These are phyloP conservation scores for Ophiocordyceps australis DNA, from an alignment of 2,329 filamentous ascomycete genomes.

Conservation along the genomic window DNA sequence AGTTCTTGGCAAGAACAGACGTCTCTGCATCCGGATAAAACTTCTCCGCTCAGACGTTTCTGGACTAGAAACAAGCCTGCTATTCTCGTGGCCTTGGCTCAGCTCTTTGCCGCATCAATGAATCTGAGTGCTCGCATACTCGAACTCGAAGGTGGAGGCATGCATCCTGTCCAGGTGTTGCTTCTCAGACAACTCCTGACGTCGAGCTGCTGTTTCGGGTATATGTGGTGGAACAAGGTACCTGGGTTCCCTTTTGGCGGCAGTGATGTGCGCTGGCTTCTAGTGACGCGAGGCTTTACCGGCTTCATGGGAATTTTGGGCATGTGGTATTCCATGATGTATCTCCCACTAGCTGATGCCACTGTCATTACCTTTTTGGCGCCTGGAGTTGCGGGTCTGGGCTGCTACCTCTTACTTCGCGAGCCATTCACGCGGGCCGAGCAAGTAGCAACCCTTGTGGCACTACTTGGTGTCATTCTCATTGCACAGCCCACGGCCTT, in stretches of 20 bases:
- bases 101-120: constrained; percentile 74
- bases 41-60: constrained; percentile 13
- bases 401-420: constrained; percentile 54
- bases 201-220: constrained; percentile 41
- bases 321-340: constrained; percentile 49
- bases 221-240: constrained; percentile 55
- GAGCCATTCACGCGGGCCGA: constrained; percentile 68
- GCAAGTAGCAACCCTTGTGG: constrained; percentile 57
- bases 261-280: constrained; percentile 44
- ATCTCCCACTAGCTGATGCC: constrained; percentile 71
- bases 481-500: constrained; percentile 56
- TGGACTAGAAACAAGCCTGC: constrained; percentile 57
- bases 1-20: no score
- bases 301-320: constrained; percentile 70
- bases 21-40: background rate
- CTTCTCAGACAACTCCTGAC: constrained; percentile 69
- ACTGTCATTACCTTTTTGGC: constrained; percentile 80
- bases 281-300: constrained; percentile 48
- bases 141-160: constrained; percentile 50
- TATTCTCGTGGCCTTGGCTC: constrained; percentile 52
- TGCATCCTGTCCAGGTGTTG: constrained; percentile 73
- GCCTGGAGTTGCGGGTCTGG: constrained; percentile 61
- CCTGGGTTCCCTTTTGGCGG: constrained; percentile 54
- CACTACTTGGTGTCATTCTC: constrained; percentile 61
- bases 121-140: constrained; percentile 64